A percentile compares a stretch with the other conserved stretches of the same genome.
Conservation (phyloP, 2,329 filamentous ascomycete genomes). For the Exophiala aquamarina region DNA sequence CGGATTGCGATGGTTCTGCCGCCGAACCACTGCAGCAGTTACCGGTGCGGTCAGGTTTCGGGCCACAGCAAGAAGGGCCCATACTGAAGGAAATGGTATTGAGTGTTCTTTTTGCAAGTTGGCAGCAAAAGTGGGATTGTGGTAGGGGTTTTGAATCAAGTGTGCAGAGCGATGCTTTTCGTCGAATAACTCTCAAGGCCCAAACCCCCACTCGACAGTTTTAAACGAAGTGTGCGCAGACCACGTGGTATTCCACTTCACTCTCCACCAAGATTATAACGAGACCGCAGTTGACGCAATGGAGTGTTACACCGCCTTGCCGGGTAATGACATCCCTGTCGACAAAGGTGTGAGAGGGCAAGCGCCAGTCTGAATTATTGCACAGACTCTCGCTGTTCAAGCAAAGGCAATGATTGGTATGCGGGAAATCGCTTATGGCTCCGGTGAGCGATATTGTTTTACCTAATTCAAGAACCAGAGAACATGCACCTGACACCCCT, state of each 20-base stretch:
- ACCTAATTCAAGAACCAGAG: neutral
- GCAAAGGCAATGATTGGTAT: neutral
- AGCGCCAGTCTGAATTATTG: slow-evolving; percentile 4
- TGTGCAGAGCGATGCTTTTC: neutral
- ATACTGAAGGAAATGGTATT: slow-evolving; percentile 1
- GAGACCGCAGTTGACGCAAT: neutral
- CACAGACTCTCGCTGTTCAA: neutral
- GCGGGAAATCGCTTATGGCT: neutral
- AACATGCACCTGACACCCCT: neutral
- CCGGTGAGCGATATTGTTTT: neutral
- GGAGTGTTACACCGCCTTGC: neutral
- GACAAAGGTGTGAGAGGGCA: neutral
- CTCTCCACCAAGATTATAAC: neutral
- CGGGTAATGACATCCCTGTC: neutral
- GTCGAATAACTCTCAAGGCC: neutral
- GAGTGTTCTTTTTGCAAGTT: neutral
- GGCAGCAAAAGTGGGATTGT: no score
- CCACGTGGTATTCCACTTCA: slow-evolving; percentile 2
- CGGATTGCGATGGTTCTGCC: neutral
- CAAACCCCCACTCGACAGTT: slow-evolving; percentile 6
- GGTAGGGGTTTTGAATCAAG: neutral
- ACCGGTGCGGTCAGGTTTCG: neutral
- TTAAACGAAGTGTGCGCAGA: slow-evolving; percentile 2
- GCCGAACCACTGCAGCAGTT: slow-evolving; percentile 1
- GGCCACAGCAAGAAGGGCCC: neutral